phyloP scores from a whole-genome alignment of 2,329 filamentous ascomycete species.

The Diaporthe humulicola region DNA sequence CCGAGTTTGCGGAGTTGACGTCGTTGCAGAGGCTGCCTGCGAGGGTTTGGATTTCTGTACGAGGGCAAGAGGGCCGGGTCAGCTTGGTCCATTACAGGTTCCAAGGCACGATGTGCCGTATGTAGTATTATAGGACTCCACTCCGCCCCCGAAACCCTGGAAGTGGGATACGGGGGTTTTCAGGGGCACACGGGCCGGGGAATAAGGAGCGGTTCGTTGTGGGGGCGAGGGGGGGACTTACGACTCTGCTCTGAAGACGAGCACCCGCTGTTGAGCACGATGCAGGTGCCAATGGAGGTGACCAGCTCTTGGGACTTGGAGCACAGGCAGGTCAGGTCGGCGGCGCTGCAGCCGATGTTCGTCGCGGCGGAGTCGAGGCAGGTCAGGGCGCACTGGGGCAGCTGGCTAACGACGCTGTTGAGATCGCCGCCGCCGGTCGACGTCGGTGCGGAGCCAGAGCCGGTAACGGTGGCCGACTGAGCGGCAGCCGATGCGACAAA shows the following conservation, averaged over 20 bases:
- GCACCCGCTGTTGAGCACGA: conserved; percentile 37
- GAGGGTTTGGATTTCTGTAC: conserved; percentile 24
- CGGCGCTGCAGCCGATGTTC: conserved; percentile 41
- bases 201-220: neutral
- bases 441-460: conserved; percentile 21
- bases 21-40: conserved; percentile 35
- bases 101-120: neutral
- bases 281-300: conserved; percentile 41
- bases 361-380: conserved; percentile 43
- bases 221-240: conserved; percentile 23
- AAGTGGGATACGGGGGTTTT: neutral
- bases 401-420: conserved; percentile 41
- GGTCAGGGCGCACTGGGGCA: conserved; percentile 45
- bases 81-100: neutral
- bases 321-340: conserved; percentile 46
- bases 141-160: neutral
- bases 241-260: conserved; percentile 29
- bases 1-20: conserved; percentile 21
- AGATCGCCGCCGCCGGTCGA: conserved; percentile 39
- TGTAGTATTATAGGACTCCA: neutral
- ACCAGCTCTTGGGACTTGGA: conserved; percentile 38
- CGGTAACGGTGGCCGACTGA: conserved; percentile 30
- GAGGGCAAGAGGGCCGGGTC: neutral
- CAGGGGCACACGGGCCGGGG: neutral
- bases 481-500: conserved; percentile 24